Base-by-base conservation (phyloP, 345 rosid species). In the Firmiana major region DNA sequence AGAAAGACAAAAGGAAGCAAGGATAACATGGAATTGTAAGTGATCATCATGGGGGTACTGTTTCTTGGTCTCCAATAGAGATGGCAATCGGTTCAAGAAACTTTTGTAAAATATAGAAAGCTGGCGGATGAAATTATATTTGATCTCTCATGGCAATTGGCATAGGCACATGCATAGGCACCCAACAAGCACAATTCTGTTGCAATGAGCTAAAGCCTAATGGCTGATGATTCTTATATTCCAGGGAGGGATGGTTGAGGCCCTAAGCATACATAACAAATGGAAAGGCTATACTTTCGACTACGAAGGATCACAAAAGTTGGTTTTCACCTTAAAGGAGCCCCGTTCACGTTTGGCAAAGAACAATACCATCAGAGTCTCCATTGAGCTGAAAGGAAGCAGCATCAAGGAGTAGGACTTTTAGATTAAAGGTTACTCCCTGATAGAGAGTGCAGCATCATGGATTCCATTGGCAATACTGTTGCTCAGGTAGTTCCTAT, bases 231-330 rank as follows among this genome's bases (percentile, higher is more conserved):
- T 57, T n/a, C 63, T 64, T 53, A 43, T 60, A 55, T 45, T 64
- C 10, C 77, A 88, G 89, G 89, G 87, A 85, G 97, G 97, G 53
- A 63, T 89, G 21, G 83, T 94, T 60, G 84, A 92, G 78, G 98
- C 93, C 62, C 73, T 92, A 43, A 84, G 92, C 82, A 79, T 90
- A 48, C 75, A 89, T 24, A 90, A 78, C 83, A 92, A 83, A 72
- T 90, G 97, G 98, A 91, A 83, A 74, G 94, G 93, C n/a, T 92
- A 90, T 79, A 75, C 75, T 58, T 87, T 63, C 6, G 88, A 88
- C 64, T 93, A 90, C 4, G 86, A 91, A 85, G 96, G 91, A 72
- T 77, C 84, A 21, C 86, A 89, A 66, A 89, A 85, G 79, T 76
- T 80, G 81, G 93, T 87, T 49, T 94, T 94, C 84, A 87, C 85